Evolutionary conservation across 2,329 filamentous ascomycete genomes (phyloP), one percentile per base, ranked within the genome.

Genomic region (Zymoseptoria crescenta): DNA sequence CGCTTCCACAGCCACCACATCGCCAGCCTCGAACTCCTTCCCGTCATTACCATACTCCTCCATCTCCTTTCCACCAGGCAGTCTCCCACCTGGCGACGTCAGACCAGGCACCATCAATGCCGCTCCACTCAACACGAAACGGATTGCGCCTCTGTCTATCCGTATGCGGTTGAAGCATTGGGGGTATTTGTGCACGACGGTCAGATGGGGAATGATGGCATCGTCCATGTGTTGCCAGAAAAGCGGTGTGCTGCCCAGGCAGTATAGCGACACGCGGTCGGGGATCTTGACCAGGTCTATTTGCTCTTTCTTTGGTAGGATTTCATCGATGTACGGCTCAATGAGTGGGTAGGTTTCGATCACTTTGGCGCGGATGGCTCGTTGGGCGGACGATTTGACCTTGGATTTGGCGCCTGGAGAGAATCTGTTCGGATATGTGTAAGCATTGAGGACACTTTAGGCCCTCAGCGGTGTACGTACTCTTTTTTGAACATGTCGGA

Each of bases 81-180:
- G 75, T 53, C 89, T 75, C 0, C 94, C 94, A 0, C 94, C 94
- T 0, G 85, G 76, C 20, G 86, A 91, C 28, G 94, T 99, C 67
- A 99, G 75, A 0, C 94, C 94, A 0, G 94, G 94, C 1, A 91
- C 93, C 94, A 99, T 99, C 63, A 99, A 86, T 13, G 93, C 91
- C 0, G 94, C 94, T 51, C 94, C 94, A 0, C 86, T 89, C 1
- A 99, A 83, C 27, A 99, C 93, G 77, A 99, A 99, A 62, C 94
- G 89, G 71, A 99, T 97, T 4, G 94, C 94, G 62, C 94, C 94
- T 54, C 94, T 85, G 75, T 99, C 94, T 74, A 97, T 96, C 60
- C 92, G 87, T 59, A 99, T 81, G 56, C 84, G 87, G 19, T 89
- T 87, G 74, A 99, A 93, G 60, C 85, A 88, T 66, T 85, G 79